Evolutionary conservation across 768 basidiomycete species (phyloP).

Genomic region (Gyrodon lividus): DNA sequence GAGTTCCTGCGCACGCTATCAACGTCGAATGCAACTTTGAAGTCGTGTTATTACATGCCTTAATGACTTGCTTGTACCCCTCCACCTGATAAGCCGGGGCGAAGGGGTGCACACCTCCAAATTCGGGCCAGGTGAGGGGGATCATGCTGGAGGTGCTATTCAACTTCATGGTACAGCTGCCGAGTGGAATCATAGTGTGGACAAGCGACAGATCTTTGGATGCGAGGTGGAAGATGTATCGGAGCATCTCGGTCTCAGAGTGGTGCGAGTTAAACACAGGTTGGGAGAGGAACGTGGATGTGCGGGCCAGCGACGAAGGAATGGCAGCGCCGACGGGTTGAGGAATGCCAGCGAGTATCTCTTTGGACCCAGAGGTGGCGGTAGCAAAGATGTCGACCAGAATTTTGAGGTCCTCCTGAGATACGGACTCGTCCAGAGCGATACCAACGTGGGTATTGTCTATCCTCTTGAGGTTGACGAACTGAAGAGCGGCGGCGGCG

Average conservation of each 20-base stretch:
- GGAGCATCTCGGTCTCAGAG: constrained; percentile 98
- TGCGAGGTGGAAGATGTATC: constrained; percentile 92
- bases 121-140: constrained; percentile 93
- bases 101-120: constrained; percentile 89
- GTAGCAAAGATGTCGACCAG: constrained; percentile 81
- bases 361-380: constrained; percentile 50
- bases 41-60: constrained; percentile 39
- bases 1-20: constrained; percentile 62
- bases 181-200: constrained; percentile 94
- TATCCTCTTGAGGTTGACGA: constrained; percentile 83
- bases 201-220: constrained; percentile 93
- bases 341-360: constrained; percentile 48
- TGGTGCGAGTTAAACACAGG: constrained; percentile 96
- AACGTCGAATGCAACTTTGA: neutral
- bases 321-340: constrained; percentile 44
- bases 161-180: constrained; percentile 97
- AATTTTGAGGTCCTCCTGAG: constrained; percentile 67
- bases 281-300: constrained; percentile 75
- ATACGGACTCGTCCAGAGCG: constrained; percentile 90
- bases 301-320: constrained; percentile 55
- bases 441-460: constrained; percentile 78
- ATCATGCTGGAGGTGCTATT: constrained; percentile 99
- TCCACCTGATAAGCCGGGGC: constrained; percentile 85
- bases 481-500: constrained; percentile 53
- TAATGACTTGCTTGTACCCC: constrained; percentile 82